A percentile compares a stretch with the other conserved stretches of the same genome.
Conservation (phyloP, 176 grass and related monocot genomes). For the Themeda triandra region DNA sequence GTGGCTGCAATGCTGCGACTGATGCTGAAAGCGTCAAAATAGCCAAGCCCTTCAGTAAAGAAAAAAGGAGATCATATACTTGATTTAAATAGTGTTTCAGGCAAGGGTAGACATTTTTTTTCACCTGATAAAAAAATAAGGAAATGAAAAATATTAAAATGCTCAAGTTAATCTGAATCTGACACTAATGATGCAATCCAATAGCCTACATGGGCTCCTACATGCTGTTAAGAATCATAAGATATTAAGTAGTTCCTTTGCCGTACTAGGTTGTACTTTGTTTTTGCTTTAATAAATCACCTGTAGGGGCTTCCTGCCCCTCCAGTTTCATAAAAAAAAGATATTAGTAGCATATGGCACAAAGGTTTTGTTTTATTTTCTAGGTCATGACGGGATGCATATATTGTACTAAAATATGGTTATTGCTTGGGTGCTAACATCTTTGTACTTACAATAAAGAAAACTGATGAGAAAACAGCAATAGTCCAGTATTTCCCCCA, state of each 20-base stretch:
- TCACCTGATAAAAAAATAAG: too few relatives aligned
- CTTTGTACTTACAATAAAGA: conserved; percentile 72
- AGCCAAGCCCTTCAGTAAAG: conserved; percentile 62
- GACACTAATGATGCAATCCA: neutral
- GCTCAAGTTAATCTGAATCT: too few relatives aligned
- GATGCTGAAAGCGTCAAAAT: conserved; percentile 73
- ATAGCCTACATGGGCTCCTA: neutral
- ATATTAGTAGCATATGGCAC: neutral
- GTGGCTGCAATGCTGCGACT: conserved; percentile 54
- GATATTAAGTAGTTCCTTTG: too few relatives aligned
- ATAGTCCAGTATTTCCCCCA: conserved; percentile 89
- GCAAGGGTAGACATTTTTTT: neutral
- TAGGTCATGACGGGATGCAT: neutral
- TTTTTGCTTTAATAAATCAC: too few relatives aligned
- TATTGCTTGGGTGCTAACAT: neutral
- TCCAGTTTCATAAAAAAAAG: too few relatives aligned
- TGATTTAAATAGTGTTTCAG: neutral
- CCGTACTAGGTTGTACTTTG: too few relatives aligned
- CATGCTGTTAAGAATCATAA: neutral
- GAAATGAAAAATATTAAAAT: too few relatives aligned
- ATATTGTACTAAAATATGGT: neutral
- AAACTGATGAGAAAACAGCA: conserved; percentile 68
- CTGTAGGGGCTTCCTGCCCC: too few relatives aligned
- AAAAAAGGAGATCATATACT: neutral
- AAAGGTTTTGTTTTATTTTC: neutral